Base-by-base conservation (phyloP, 106 monocot species). In the Agapanthus africanus region DNA sequence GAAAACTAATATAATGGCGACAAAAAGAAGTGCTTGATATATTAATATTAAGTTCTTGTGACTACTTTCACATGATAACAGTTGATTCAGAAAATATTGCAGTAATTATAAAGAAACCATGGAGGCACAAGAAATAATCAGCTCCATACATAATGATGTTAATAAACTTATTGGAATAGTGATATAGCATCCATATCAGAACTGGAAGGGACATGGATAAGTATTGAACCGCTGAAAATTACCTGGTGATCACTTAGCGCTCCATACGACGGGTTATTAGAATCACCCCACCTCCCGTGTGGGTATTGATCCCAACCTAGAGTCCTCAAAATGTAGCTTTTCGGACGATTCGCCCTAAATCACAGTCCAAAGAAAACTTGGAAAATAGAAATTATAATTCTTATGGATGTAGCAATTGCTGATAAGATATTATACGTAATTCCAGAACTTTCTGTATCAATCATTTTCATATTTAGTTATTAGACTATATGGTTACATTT, bases 261-360 rank as follows among this genome's bases (percentile, higher is more conserved):
- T 73, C 93, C 93, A 77, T 94, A 94, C 27, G 90, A 94, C 63
- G 93, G 93, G 63, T 94, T 94, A 22, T 75, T 41, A 44, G 93
- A 87, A 80, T 94, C 93, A 47, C 87, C 87, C 93, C 93, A 94
- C 59, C 93, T 84, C 1, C 93, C 93, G 67, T 30, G 86, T 33
- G 90, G 93, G 63, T 87, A 93, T 69, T 90, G 89, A 22, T 94
- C 93, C 93, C 93, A 94, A 68, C 84, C 86, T n/a, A 61, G 54
- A 54, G 93, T 93, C 76, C 93, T 89, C 25, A 79, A 71, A 70
- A 93, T 81, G 68, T 93, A 93, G 73, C 93, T 93, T 36, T 82
- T 86, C 63, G 93, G 93, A 65, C 93, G 87, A 70, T 93, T 93
- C 40, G 93, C 93, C 93, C 93, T 93, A 71, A 22, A 70, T 65